phyloP scores from a whole-genome alignment of 139 green algal species.

The Prasinococcaceae sp. region DNA sequence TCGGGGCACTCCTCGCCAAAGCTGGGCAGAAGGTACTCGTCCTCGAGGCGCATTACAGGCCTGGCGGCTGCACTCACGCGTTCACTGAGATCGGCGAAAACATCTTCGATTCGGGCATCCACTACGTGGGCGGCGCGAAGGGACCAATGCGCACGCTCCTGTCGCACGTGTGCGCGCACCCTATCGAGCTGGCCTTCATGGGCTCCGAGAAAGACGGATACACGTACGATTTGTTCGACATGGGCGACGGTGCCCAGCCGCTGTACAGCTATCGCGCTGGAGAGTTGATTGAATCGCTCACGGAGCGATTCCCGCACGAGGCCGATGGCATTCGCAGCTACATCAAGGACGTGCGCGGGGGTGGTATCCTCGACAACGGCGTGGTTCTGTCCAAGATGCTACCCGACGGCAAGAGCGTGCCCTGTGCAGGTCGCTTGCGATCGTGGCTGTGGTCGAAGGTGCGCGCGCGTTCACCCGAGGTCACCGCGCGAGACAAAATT shows the following conservation, averaged over 20 bases:
- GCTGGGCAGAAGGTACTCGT: slow-evolving; percentile 13
- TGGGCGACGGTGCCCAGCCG: background rate
- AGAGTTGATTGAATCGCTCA: background rate
- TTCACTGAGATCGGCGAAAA: slow-evolving; percentile 5
- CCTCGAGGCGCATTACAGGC: slow-evolving; percentile 12
- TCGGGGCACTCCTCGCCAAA: slow-evolving; percentile 4
- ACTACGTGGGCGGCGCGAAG: slow-evolving; percentile 11
- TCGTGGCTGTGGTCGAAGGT: background rate
- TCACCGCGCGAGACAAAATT: slow-evolving; percentile 1
- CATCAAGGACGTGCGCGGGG: background rate
- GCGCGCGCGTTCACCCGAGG: too few species aligned
- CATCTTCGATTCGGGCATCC: slow-evolving; percentile 6
- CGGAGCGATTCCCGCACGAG: slow-evolving; percentile 1
- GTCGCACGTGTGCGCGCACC: background rate
- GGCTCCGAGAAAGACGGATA: slow-evolving; percentile 2
- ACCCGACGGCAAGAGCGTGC: too few species aligned
- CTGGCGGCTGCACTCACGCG: slow-evolving; percentile 13
- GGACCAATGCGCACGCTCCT: background rate
- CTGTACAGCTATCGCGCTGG: background rate
- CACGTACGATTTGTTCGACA: slow-evolving; percentile 7
- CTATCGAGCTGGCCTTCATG: background rate
- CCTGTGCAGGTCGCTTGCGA: background rate
- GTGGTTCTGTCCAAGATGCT: background rate
- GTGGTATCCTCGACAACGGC: too few species aligned
- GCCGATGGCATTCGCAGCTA: slow-evolving; percentile 4